Base-by-base conservation (phyloP, 352 stramenopile genomes). In the Phytophthora meadii region DNA sequence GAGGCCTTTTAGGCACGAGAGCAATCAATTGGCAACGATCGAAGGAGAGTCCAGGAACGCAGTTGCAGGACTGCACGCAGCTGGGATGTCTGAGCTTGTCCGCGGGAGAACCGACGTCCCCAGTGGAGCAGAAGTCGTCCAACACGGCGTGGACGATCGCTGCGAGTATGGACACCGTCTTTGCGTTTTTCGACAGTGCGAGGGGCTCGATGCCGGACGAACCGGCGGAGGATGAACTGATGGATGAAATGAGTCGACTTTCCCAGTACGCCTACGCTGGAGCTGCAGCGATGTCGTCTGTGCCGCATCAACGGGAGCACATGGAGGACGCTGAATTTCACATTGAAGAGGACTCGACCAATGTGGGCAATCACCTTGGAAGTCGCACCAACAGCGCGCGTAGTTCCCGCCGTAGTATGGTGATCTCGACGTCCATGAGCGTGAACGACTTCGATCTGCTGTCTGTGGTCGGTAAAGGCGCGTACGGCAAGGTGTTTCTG, bases 391-490 rank as follows among this genome's bases (percentile, higher is more conserved):
- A 70, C 42, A 82, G 69, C 49, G 59, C 69, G 24, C 76, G 77
- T 37, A 83, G 45, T 17, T 87, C 79, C 30, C 70, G 82, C 25
- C 76, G 83, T 12, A 90, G 81, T 61, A 95, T 92, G 83, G 82
- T 95, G 44, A 92, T 95, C 54, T 93, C 87, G 6, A 77, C 70
- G 7, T 77, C 70, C 55, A 91, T 94, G 81, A 88, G 75, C 57
- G 88, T 95, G 25, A 93, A 88, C 52, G 88, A 96, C 75, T 96
- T 96, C 66, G 87, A 96, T 49, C 54, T 95, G 66, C 66, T 95
- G 3, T 87, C 76, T 39, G 87, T 97, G 19, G 80, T 97, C 17
- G 89, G 89, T 40, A 95, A 97, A 70, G 89, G 89, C 34, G 89
- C 84, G 47, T 95, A 93, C 56, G 85, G 86, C 30, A 97, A 97